These are phyloP conservation scores for Aspergillus jensenii DNA, from an alignment of 2,329 filamentous ascomycete species.

Conservation along the genomic window DNA sequence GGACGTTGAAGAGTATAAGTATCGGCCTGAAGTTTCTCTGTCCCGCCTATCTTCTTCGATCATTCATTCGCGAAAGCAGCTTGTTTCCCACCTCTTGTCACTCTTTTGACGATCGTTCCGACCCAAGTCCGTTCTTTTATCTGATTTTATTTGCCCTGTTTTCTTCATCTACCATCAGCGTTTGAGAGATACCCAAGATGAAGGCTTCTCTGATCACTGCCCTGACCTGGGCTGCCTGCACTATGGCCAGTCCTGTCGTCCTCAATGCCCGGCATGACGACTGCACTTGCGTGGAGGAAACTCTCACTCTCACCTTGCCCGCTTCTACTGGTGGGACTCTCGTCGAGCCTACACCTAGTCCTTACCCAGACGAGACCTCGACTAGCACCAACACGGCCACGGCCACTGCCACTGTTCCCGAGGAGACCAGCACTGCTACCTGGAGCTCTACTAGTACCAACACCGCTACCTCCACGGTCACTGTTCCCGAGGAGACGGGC, in stretches of 20 bases:
- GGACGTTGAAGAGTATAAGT: slow-evolving; percentile 7
- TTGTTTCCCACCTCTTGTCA: slow-evolving; percentile 6
- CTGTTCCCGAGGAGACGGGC: neutral
- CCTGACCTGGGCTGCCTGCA: slow-evolving; percentile 17
- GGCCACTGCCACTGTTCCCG: neutral
- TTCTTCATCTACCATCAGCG: slow-evolving; percentile 4
- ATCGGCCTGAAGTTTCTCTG: neutral
- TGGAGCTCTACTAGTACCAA: neutral
- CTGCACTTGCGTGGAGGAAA: slow-evolving; percentile 13
- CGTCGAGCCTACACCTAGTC: neutral
- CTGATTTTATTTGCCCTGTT: neutral
- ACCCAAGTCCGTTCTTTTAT: slow-evolving; percentile 3
- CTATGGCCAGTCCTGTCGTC: slow-evolving; percentile 16
- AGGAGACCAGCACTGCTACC: neutral
- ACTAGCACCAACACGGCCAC: neutral
- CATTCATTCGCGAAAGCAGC: slow-evolving; percentile 8
- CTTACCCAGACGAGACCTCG: neutral
- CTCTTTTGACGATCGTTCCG: slow-evolving; percentile 12
- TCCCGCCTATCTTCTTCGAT: neutral
- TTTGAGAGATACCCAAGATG: slow-evolving; percentile 17
- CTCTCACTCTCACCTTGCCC: slow-evolving; percentile 7
- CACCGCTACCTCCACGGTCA: neutral
- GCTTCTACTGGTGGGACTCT: neutral
- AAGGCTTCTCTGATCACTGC: slow-evolving; percentile 18
- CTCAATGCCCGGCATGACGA: slow-evolving; percentile 9